These are phyloP conservation scores for Spiraea crenata DNA, from an alignment of 331 rosid species.

Conservation along the genomic window DNA sequence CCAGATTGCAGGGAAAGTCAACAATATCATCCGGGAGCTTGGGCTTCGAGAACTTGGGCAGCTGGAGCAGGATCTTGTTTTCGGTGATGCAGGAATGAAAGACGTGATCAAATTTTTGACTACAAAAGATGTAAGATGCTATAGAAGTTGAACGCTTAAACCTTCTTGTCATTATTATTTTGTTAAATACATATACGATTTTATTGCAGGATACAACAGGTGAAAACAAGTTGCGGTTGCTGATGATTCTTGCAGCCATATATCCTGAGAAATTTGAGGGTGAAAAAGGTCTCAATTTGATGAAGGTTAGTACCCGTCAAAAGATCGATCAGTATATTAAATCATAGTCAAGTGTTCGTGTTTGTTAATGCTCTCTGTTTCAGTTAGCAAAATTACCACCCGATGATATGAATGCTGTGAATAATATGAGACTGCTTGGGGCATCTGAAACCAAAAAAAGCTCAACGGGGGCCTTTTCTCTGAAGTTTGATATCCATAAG, in stretches of 20 bases:
- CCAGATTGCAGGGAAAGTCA: constrained; percentile 93
- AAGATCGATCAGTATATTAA: neutral
- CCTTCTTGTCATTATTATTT: constrained; percentile 23
- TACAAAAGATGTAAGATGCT: constrained; percentile 54
- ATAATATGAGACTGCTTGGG: constrained; percentile 74
- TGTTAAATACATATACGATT: constrained; percentile 13
- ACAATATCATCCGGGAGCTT: constrained; percentile 55
- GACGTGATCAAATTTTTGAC: constrained; percentile 83
- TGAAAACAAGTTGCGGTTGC: constrained; percentile 88
- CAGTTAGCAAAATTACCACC: constrained; percentile 72
- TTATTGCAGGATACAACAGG: constrained; percentile 73
- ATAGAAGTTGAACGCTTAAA: neutral
- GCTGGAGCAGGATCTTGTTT: constrained; percentile 94
- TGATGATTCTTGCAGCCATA: constrained; percentile 88
- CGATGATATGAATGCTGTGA: constrained; percentile 73
- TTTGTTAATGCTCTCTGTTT: constrained; percentile 5
- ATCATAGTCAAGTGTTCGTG: neutral
- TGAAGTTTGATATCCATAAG: constrained; percentile 88
- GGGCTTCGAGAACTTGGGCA: constrained; percentile 90
- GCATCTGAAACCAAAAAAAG: constrained; percentile 68
- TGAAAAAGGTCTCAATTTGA: constrained; percentile 84
- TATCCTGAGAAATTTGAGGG: constrained; percentile 94
- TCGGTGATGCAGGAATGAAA: constrained; percentile 90
- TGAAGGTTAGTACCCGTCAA: constrained; percentile 53
- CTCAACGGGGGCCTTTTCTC: constrained; percentile 51